Evolutionary conservation across 495 filamentous ascomycete genomes (phyloP).

Genomic region (Massariosphaeria phaeospora): DNA sequence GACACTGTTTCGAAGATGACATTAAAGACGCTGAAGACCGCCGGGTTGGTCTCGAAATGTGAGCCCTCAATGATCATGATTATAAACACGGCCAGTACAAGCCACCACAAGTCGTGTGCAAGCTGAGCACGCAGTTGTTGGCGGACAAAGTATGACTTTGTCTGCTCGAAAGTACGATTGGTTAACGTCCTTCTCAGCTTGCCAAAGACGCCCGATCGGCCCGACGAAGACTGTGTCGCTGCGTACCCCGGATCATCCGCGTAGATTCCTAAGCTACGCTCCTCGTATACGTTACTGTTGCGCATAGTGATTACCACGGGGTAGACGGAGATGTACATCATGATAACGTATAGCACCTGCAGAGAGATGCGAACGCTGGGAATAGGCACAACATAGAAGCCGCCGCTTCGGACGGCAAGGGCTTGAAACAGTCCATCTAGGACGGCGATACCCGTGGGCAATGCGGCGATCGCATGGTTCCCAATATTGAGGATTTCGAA

Average conservation of each 20-base stretch:
- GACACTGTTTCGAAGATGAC: slow-evolving; percentile 80
- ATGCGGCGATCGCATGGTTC: slow-evolving; percentile 56
- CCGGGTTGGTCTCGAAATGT: slow-evolving; percentile 61
- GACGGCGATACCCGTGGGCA: slow-evolving; percentile 56
- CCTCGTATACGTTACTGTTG: slow-evolving; percentile 48
- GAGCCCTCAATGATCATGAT: slow-evolving; percentile 69
- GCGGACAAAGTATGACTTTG: slow-evolving; percentile 52
- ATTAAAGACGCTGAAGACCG: slow-evolving; percentile 74
- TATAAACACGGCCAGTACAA: slow-evolving; percentile 65
- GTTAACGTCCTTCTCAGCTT: slow-evolving; percentile 30
- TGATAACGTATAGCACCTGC: slow-evolving; percentile 78
- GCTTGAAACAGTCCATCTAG: slow-evolving; percentile 83
- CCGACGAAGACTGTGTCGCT: slow-evolving; percentile 16
- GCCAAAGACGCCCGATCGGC: slow-evolving; percentile 30
- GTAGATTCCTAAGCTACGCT: slow-evolving; percentile 66
- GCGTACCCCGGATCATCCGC: slow-evolving; percentile 44
- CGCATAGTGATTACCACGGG: slow-evolving; percentile 57
- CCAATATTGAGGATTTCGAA: slow-evolving; percentile 78
- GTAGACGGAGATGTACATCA: slow-evolving; percentile 70
- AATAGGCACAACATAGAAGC: slow-evolving; percentile 78
- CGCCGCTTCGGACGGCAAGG: slow-evolving; percentile 71
- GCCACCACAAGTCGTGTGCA: slow-evolving; percentile 83
- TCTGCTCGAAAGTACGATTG: slow-evolving; percentile 38
- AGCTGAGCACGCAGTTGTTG: slow-evolving; percentile 75
- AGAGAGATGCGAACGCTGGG: slow-evolving; percentile 64